Evolutionary conservation across 805 yeast genomes (phyloP).

Genomic region (Metschnikowia vanudenii): DNA sequence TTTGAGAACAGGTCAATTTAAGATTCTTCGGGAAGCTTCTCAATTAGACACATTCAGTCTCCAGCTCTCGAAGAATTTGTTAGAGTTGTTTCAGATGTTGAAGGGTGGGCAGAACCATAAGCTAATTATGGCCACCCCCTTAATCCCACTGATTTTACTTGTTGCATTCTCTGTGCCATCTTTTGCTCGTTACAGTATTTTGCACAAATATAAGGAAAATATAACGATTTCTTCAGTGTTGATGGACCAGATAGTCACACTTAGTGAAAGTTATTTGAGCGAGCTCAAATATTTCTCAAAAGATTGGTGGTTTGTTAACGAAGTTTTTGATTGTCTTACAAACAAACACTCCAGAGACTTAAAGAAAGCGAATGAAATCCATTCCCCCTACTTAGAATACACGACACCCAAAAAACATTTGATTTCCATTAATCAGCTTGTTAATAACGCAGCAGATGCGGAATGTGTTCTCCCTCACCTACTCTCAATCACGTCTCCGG

Average conservation of each 20-base stretch:
- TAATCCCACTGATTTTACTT: constrained; percentile 20
- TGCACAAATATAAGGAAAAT: constrained; percentile 4
- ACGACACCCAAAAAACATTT: constrained; percentile 4
- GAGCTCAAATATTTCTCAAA: constrained; percentile 13
- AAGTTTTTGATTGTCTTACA: constrained; percentile 13
- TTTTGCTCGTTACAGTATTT: constrained; percentile 12
- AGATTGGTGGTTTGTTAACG: constrained; percentile 21
- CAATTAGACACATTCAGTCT: constrained; percentile 13
- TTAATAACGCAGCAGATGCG: constrained; percentile 13
- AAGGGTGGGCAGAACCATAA: constrained; percentile 16
- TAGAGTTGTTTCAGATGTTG: constrained; percentile 10
- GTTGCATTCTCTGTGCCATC: constrained; percentile 19
- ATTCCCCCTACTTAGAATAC: not conserved
- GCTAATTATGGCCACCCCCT: constrained; percentile 15
- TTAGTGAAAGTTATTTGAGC: constrained; percentile 7
- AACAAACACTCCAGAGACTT: constrained; percentile 3
- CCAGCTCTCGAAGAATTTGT: constrained; percentile 11
- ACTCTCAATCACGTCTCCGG: constrained; percentile 19
- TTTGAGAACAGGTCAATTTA: constrained; percentile 18
- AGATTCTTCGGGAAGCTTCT: constrained; percentile 8
- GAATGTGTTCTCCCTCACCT: constrained; percentile 16
- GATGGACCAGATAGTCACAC: constrained; percentile 2
- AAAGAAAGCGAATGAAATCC: not conserved
- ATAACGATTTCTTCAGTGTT: not conserved
- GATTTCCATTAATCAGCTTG: constrained; percentile 14